These are phyloP conservation scores for Trifolium repens DNA, from an alignment of 306 rosid species.

Conservation along the genomic window DNA sequence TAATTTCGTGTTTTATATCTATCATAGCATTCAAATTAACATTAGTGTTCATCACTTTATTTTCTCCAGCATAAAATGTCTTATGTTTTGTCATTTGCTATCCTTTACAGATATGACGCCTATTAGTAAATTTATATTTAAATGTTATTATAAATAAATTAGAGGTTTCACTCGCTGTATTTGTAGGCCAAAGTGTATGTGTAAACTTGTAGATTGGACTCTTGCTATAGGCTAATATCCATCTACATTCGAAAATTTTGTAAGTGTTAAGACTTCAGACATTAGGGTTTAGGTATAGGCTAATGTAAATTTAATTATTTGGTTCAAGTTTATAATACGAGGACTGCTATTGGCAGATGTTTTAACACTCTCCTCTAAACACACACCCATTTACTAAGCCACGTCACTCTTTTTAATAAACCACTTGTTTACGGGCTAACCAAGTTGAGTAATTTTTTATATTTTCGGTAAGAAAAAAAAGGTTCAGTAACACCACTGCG, in stretches of 20 bases:
- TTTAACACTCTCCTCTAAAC: too few relatives aligned
- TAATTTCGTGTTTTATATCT: background rate
- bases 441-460: too few relatives aligned
- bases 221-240: background rate
- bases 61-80: background rate
- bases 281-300: background rate
- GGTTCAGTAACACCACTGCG: too few relatives aligned
- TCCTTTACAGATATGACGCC: background rate
- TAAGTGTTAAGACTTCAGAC: background rate
- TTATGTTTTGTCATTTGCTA: background rate
- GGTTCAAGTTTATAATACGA: background rate
- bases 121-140: background rate
- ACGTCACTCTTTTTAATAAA: too few relatives aligned
- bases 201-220: background rate
- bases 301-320: background rate
- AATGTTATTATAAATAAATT: background rate
- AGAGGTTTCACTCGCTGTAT: background rate
- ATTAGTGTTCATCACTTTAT: conserved; percentile 3
- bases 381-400: too few relatives aligned
- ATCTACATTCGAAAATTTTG: background rate
- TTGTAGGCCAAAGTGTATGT: background rate
- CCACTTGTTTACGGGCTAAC: too few relatives aligned
- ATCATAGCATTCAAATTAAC: background rate
- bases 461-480: too few relatives aligned
- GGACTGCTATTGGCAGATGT: too few relatives aligned